Evolutionary conservation across 768 basidiomycete genomes (phyloP).

Genomic region (Hericium coralloides): DNA sequence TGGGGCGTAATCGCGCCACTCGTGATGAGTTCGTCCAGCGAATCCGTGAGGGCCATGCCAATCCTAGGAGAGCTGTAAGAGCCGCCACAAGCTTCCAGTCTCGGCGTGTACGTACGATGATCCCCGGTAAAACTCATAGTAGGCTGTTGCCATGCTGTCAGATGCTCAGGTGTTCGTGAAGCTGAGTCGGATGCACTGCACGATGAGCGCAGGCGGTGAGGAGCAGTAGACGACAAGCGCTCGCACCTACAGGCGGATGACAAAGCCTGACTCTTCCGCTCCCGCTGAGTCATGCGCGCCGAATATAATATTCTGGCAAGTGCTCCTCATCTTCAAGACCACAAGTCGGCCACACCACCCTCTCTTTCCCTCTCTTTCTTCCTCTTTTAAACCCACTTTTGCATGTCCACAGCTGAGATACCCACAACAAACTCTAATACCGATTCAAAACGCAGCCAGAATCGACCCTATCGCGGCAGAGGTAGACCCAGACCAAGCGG

Average conservation of each 20-base stretch:
- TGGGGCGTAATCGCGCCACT: conserved; percentile 95
- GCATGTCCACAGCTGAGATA: conserved; percentile 9
- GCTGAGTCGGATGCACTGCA: background rate
- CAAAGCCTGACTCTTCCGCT: conserved; percentile 2
- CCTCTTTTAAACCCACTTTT: background rate
- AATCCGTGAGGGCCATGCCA: conserved; percentile 95
- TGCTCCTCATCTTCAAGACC: background rate
- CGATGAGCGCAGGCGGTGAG: background rate
- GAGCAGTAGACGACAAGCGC: background rate
- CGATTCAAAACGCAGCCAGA: background rate
- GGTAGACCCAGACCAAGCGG: too few relatives aligned
- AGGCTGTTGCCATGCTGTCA: conserved; percentile 60
- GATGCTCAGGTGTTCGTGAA: background rate
- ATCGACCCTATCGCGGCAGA: too few relatives aligned
- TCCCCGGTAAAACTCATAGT: conserved; percentile 90
- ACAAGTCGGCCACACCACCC: too few relatives aligned
- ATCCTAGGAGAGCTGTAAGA: conserved; percentile 45
- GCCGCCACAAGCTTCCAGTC: conserved; percentile 3
- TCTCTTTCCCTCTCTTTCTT: background rate
- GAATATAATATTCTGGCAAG: background rate
- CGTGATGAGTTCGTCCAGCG: conserved; percentile 96
- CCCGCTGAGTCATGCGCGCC: too few relatives aligned
- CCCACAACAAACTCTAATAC: background rate
- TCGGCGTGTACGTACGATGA: conserved; percentile 58
- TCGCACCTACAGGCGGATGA: conserved; percentile 1